Conservation (phyloP, 805 yeast species). For the Priceomyces castillae region DNA sequence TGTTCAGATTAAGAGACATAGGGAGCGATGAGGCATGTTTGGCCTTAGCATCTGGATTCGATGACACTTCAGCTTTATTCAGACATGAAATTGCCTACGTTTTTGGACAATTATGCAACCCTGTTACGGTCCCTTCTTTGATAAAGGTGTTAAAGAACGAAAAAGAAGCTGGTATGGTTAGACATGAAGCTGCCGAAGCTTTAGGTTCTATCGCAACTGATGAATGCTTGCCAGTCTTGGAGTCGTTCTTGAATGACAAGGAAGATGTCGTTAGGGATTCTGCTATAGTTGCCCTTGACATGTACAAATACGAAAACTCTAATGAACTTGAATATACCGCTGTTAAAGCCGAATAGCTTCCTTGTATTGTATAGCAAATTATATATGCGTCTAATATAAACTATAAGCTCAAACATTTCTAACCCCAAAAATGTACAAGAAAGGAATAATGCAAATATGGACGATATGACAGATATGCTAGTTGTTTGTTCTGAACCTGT, state of each 20-base stretch:
- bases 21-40: constrained; percentile 90
- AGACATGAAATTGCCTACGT: constrained; percentile 98
- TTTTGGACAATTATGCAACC: constrained; percentile 94
- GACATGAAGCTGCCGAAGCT: constrained; percentile 99
- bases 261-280: constrained; percentile 94
- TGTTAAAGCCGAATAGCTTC: constrained; percentile 15
- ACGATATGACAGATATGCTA: constrained; percentile 22
- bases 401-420: background rate
- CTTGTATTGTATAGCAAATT: background rate
- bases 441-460: background rate
- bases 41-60: constrained; percentile 88
- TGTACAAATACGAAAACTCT: constrained; percentile 94
- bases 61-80: constrained; percentile 88
- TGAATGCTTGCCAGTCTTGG: constrained; percentile 86
- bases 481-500: constrained; percentile 92
- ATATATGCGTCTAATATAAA: background rate
- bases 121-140: constrained; percentile 85
- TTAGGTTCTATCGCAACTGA: constrained; percentile 95
- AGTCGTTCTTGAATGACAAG: constrained; percentile 72
- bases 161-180: constrained; percentile 94
- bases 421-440: background rate
- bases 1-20: constrained; percentile 95
- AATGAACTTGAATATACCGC: constrained; percentile 74
- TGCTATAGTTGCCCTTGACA: constrained; percentile 95
- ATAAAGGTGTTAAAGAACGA: constrained; percentile 75